Evolutionary conservation across 1,139 yeast genomes (phyloP), one percentile per base, ranked within the genome.

Genomic region (Saccharomyces uvarum): DNA sequence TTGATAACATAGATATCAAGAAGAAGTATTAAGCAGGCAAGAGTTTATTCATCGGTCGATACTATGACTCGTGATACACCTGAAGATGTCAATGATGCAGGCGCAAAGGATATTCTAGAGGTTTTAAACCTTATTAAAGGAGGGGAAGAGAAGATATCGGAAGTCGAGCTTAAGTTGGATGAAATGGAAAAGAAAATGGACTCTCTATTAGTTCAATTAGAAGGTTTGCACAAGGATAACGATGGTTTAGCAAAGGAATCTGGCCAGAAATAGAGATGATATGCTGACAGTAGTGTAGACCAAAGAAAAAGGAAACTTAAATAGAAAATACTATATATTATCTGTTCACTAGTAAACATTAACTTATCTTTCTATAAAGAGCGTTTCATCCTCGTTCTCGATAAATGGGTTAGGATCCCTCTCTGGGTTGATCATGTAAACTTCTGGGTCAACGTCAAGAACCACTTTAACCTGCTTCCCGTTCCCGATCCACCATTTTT

Each of bases 401-500:
- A 72, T 72, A 65, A 90, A 90, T 8, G 98, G 98, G 67, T 90
- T 90, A 2, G 74, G 71, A 1, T 86, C 83, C 52, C 79, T 71
- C 26, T 73, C 69, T 0, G 96, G 96, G 64, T 93, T 93, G 48
- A 90, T 74, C 26, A 77, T 74, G 2, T 53, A 59, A 19, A 73
- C 72, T n/a, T 63, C 66, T 2, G 75, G 59, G 38, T 71, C 71
- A 8, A 73, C 68, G 41, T 70, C 68, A 7, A 72, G 57, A 8
- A 59, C 55, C 8, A 91, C 85, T 65, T 84, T 88, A 1, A 91
- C 93, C 5, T 86, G 78, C 59, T 80, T 80, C 0, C 95, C 93
- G 8, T 84, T 84, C 14, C 83, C 84, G 44, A 89, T 76, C 99
- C 99, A 93, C 99, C 99, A 93, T 69, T 89, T 88, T 33, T 78